phyloP scores from a whole-genome alignment of 2,329 filamentous ascomycete genomes.

The Fusarium torreyae region DNA sequence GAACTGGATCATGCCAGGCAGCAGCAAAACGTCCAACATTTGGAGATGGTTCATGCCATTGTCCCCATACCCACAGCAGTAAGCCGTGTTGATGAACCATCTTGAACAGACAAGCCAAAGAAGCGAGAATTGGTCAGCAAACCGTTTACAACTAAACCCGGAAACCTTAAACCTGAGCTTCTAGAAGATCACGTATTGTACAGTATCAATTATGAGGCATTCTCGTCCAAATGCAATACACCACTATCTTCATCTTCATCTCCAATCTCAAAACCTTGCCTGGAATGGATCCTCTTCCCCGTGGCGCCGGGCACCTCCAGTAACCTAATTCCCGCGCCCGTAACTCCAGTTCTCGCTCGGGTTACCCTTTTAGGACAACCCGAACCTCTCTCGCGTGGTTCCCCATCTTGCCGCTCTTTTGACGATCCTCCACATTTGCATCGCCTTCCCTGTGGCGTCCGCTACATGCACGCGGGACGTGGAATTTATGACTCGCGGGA shows the following conservation, averaged over 20 bases:
- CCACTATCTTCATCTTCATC: neutral
- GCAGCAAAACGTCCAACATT: conserved; percentile 30
- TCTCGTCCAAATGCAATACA: neutral
- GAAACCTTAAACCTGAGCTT: conserved; percentile 1
- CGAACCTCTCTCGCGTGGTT: conserved; percentile 18
- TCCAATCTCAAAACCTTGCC: conserved; percentile 3
- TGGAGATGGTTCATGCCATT: neutral
- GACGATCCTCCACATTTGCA: conserved; percentile 35
- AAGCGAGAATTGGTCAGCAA: neutral
- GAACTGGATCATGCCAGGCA: conserved; percentile 31
- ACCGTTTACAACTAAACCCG: neutral
- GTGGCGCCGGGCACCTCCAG: conserved; percentile 5
- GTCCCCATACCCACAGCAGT: no score
- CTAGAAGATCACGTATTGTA: neutral
- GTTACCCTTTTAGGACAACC: conserved; percentile 41
- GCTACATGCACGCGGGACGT: conserved; percentile 1
- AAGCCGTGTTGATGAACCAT: no score
- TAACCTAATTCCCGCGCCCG: neutral
- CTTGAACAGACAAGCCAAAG: no score
- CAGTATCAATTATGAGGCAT: neutral
- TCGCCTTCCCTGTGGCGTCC: conserved; percentile 2
- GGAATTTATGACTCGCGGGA: neutral
- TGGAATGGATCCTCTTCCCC: neutral
- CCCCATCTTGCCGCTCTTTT: neutral
- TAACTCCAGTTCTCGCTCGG: conserved; percentile 8